Evolutionary conservation across 805 yeast genomes (phyloP), one percentile per base, ranked within the genome.

Genomic region (Sugiyamaella chiloensis): DNA sequence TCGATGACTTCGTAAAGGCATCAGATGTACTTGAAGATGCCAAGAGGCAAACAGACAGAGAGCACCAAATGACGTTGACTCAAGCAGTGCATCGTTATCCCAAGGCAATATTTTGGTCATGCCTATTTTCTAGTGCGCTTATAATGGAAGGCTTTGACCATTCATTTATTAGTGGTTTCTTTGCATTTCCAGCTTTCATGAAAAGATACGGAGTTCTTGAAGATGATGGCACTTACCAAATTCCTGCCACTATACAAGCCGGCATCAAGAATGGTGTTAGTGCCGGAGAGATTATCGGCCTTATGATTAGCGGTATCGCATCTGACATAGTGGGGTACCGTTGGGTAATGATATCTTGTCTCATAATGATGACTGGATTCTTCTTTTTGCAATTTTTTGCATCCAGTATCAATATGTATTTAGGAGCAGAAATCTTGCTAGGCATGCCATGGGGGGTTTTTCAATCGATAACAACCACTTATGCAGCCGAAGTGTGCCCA

Each of bases 401-500:
- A 27, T 60, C 64, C 7, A 61, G 60, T 48, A 46, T 66, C 17
- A 62, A 62, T 6, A 65, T 49, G 45, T 39, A 31, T 29, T 16
- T 49, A n/a, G 46, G n/a, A 1, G 52, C 39, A 16, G 47, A 44
- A 23, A 20, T 44, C 20, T 30, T 44, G 17, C 24, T 34, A 11
- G 47, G 59, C 11, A 26, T 77, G 36, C 72, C 74, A 4, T 76
- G 79, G 76, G 82, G 83, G 44, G 67, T 69, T 11, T 75, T 76
- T 54, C 76, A 70, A 47, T 67, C 75, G 26, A 58, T 78, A 52
- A 65, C 77, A 4, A 71, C 74, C 7, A 60, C 76, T 1, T 78
- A 78, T 56, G 78, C 81, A 17, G 65, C 77, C 14, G 83, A 78
- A 54, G 75, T 76, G 21, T 69, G 78, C 53, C 81, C 82, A 0